Evolutionary conservation across 1,284 basidiomycete genomes (phyloP).

Genomic region (Sphaerobolus stellatus): DNA sequence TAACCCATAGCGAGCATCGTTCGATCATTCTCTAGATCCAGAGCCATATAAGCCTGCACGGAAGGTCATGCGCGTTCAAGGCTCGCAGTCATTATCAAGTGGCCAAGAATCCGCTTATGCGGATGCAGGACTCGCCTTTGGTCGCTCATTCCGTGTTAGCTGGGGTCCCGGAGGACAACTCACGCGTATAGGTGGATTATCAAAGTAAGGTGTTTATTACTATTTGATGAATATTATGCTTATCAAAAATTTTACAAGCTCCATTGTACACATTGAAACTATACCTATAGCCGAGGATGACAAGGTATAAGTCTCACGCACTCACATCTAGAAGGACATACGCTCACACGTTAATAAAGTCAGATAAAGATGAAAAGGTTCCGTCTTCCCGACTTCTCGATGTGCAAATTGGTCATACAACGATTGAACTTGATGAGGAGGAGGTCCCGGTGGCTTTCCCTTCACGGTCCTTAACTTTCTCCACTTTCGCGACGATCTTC

Average conservation of each 20-base stretch:
- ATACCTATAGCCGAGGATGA: constrained; percentile 21
- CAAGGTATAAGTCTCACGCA: constrained; percentile 19
- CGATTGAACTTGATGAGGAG: constrained; percentile 58
- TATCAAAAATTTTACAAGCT: constrained; percentile 14
- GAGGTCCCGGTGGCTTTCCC: constrained; percentile 61
- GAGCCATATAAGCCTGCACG: constrained; percentile 63
- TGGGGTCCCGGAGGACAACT: constrained; percentile 89
- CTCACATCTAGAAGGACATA: not conserved
- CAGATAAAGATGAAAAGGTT: constrained; percentile 36
- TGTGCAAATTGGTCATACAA: constrained; percentile 77
- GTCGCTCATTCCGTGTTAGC: constrained; percentile 86
- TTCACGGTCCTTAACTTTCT: constrained; percentile 66
- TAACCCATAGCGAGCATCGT: constrained; percentile 64
- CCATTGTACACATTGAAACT: constrained; percentile 21
- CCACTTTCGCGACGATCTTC: constrained; percentile 76
- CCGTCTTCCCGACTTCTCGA: constrained; percentile 70
- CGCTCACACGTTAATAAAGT: not conserved
- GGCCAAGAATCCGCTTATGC: constrained; percentile 65
- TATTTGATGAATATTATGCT: constrained; percentile 10
- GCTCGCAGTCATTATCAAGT: constrained; percentile 58
- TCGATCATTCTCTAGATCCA: constrained; percentile 68
- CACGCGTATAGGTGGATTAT: constrained; percentile 65
- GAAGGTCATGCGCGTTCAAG: constrained; percentile 69
- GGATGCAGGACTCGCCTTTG: constrained; percentile 84
- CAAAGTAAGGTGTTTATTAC: constrained; percentile 30